Conservation (phyloP, 257 asterid species). For the Lavandula angustifolia region DNA sequence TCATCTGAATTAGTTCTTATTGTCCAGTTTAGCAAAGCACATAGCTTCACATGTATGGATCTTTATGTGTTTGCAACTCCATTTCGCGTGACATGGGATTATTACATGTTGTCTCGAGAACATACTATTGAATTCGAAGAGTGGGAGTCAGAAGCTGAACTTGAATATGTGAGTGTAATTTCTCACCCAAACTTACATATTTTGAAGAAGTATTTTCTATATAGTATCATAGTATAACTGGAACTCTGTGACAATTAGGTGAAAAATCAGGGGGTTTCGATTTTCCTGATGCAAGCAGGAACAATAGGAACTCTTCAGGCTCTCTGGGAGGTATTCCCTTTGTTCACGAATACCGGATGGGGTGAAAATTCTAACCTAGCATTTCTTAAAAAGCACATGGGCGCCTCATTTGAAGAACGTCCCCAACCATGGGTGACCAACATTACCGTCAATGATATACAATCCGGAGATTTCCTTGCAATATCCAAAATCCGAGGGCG, state of each 20-base stretch:
- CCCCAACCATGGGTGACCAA: slow-evolving; percentile 86
- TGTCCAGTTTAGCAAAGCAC: slow-evolving; percentile 66
- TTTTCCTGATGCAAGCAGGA: slow-evolving; percentile 88
- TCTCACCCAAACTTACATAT: slow-evolving; percentile 4
- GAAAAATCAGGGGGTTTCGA: slow-evolving; percentile 65
- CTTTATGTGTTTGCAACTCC: slow-evolving; percentile 87
- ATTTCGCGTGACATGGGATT: slow-evolving; percentile 84
- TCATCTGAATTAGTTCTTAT: neutral
- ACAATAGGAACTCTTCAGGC: slow-evolving; percentile 76
- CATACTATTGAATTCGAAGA: slow-evolving; percentile 74
- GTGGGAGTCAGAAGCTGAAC: slow-evolving; percentile 81
- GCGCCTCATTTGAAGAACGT: slow-evolving; percentile 69
- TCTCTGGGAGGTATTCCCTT: slow-evolving; percentile 82
- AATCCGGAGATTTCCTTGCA: slow-evolving; percentile 83
- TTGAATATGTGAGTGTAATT: slow-evolving; percentile 65
- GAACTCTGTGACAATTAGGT: slow-evolving; percentile 45
- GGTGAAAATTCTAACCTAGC: slow-evolving; percentile 76
- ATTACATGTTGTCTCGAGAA: slow-evolving; percentile 69
- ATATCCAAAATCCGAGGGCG: slow-evolving; percentile 82
- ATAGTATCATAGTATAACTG: neutral
- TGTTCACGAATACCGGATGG: slow-evolving; percentile 75
- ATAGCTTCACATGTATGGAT: slow-evolving; percentile 93
- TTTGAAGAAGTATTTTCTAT: neutral
- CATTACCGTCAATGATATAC: slow-evolving; percentile 59
- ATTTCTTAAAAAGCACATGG: slow-evolving; percentile 85